Evolutionary conservation across 495 filamentous ascomycete species (phyloP).

Genomic region (Annulohypoxylon maeteangense): DNA sequence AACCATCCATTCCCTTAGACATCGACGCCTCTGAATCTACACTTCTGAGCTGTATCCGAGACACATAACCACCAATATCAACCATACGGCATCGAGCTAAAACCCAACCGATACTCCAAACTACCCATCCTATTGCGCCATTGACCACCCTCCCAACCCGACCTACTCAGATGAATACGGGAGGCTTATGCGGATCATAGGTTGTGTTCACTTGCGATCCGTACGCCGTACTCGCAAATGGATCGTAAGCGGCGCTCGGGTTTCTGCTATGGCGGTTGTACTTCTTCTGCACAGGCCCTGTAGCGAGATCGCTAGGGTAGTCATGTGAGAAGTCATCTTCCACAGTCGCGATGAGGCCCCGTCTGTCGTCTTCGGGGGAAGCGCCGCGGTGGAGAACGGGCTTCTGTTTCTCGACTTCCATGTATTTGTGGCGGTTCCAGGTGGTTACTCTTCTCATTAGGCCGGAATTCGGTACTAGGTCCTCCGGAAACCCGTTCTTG

Average conservation of each 20-base stretch:
- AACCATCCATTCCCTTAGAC: not conserved
- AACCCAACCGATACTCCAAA: not conserved
- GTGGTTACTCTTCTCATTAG: constrained; percentile 36
- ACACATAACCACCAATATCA: not conserved
- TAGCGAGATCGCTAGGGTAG: constrained; percentile 9
- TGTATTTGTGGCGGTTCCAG: constrained; percentile 49
- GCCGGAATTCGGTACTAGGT: not conserved
- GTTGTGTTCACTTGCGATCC: constrained; percentile 8
- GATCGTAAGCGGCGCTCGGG: constrained; percentile 19
- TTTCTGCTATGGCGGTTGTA: constrained; percentile 13
- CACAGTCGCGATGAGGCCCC: constrained; percentile 31
- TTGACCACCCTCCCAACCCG: not conserved
- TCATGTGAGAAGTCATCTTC: constrained; percentile 23
- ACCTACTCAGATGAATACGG: not conserved
- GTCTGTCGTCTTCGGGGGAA: constrained; percentile 29
- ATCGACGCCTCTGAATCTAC: not conserved
- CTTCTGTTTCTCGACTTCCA: constrained; percentile 49
- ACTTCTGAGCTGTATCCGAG: not conserved
- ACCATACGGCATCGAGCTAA: not conserved
- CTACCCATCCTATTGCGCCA: not conserved
- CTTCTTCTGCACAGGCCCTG: constrained; percentile 11
- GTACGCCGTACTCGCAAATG: not conserved
- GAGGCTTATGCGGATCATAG: constrained; percentile 12
- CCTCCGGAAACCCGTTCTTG: constrained; percentile 16
- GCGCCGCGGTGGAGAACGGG: constrained; percentile 12